phyloP scores from a whole-genome alignment of 495 filamentous ascomycete species.

The Xylaria curta region DNA sequence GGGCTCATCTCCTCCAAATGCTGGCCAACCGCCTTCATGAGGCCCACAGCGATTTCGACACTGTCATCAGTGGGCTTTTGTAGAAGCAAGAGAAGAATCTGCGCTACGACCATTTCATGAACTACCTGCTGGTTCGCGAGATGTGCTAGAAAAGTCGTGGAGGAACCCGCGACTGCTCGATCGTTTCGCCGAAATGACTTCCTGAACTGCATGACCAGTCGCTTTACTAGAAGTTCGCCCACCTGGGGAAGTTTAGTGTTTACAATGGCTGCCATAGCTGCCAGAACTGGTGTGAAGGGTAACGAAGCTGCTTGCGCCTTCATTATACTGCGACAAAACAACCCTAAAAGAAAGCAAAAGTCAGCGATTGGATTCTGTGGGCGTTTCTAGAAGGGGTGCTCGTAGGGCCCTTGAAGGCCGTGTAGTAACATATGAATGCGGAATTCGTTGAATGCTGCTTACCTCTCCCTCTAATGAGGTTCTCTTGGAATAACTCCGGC shows the following conservation, averaged over 20 bases:
- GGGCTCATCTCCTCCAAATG: constrained; percentile 94
- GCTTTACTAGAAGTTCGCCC: constrained; percentile 85
- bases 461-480: constrained; percentile 80
- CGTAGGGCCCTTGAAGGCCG: not conserved
- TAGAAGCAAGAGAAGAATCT: constrained; percentile 87
- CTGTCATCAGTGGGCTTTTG: constrained; percentile 96
- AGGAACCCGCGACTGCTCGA: constrained; percentile 90
- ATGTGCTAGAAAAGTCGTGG: constrained; percentile 93
- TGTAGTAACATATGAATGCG: not conserved
- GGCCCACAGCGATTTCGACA: constrained; percentile 93
- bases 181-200: constrained; percentile 97
- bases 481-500: constrained; percentile 93
- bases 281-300: constrained; percentile 94
- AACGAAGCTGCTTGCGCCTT: constrained; percentile 97
- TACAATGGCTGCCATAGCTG: constrained; percentile 92
- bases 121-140: constrained; percentile 93
- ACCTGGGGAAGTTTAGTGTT: constrained; percentile 97
- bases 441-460: not conserved
- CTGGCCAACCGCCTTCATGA: constrained; percentile 89
- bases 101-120: constrained; percentile 89
- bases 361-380: not conserved
- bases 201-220: constrained; percentile 89
- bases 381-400: too few species aligned
- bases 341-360: constrained; percentile 51
- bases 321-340: constrained; percentile 96